Evolutionary conservation across 177 flowering plant genomes (phyloP), one percentile per base, ranked within the genome.

Genomic region (Vitis hybrid): DNA sequence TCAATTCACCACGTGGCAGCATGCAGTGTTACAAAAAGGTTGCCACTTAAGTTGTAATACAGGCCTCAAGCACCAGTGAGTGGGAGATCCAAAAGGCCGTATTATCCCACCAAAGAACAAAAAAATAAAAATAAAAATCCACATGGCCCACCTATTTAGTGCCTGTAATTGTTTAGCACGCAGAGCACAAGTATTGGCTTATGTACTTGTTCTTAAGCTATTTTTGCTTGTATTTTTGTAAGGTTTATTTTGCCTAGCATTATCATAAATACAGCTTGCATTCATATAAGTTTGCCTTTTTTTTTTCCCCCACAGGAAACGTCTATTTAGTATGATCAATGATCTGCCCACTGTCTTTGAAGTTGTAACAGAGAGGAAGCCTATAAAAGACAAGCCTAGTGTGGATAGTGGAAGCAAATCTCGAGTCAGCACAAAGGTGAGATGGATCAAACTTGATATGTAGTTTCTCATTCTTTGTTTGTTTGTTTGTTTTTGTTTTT

Each of bases 261-360:
- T 18, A 9, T 48, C 12, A 13, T 2, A n/a, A 51, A 26, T 26
- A 26, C 30, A 26, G 30, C 30, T 26, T 26, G 30, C 30, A 26
- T 26, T 26, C 2, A 30, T 39, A 3, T 39, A 39, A 39, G 8
- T 39, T 39, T 39, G 39, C 11, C 18, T 13, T n/a, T 51, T 15
- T 63, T 2, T 45, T 66, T 65, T 61, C 18, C 23, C 71, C 71
- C 64, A 51, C 88, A 93, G 98, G 87, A 93, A 90, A 76, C 93
- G 91, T 12, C 84, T 93, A 7, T 90, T 89, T 74, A 87, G 88
- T 78, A 39, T 91, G 87, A 90, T 93, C 55, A 93, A 93, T 80
- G 98, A 88, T 63, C 80, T 80, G 23, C 89, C 89, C 18, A 86
- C 91, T 14, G 83, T 86, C 64, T 88, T 88, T 74, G 91, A 86